Conservation (phyloP, 73 alveolate genomes). For the Breviolum minutum region DNA sequence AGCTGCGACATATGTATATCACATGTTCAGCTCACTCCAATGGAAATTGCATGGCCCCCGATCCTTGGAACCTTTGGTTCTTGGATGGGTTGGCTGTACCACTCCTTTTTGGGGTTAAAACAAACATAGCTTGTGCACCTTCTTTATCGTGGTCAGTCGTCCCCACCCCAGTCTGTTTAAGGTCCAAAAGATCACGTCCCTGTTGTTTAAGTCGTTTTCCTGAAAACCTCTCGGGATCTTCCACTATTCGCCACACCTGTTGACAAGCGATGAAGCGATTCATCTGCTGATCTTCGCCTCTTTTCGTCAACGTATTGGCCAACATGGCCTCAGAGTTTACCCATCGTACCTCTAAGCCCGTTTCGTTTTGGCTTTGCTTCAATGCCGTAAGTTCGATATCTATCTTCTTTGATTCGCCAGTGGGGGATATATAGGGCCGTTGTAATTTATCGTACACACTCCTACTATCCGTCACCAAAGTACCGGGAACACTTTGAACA, state of each 20-base stretch:
- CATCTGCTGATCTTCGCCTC: background rate
- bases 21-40: background rate
- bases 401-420: background rate
- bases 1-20: background rate
- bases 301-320: background rate
- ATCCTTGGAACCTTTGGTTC: background rate
- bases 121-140: background rate
- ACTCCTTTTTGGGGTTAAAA: background rate
- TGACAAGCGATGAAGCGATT: background rate
- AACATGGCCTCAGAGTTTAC: background rate
- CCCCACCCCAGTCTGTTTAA: too few relatives aligned
- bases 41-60: background rate
- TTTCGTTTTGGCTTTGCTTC: background rate
- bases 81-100: background rate
- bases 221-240: slow-evolving; percentile 2
- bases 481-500: background rate
- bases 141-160: background rate
- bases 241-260: background rate
- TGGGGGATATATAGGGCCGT: slow-evolving; percentile 28
- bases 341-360: background rate
- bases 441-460: slow-evolving; percentile 20
- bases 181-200: background rate
- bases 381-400: background rate
- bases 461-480: slow-evolving; percentile 9
- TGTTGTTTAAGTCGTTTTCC: background rate